Conservation (phyloP, 2,329 filamentous ascomycete species). For the Fusarium sp. region DNA sequence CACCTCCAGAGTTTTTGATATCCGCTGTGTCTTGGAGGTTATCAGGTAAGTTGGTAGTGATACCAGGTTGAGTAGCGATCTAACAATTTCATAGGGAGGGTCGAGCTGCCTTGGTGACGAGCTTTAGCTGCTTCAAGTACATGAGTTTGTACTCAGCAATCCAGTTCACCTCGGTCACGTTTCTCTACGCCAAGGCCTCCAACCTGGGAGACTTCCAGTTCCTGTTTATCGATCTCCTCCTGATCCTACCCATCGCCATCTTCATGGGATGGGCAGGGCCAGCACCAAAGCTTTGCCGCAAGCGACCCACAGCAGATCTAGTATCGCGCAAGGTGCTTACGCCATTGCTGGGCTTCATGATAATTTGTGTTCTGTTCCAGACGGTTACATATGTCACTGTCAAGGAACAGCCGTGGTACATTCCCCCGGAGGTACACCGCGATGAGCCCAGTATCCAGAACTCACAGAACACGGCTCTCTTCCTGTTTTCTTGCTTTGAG, state of each 20-base stretch:
- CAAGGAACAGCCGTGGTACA: conserved; percentile 82
- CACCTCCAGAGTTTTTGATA: conserved; percentile 94
- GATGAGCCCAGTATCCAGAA: conserved; percentile 87
- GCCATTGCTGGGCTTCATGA: conserved; percentile 87
- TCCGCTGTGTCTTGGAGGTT: conserved; percentile 90
- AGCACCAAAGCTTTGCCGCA: conserved; percentile 76
- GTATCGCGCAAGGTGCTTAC: conserved; percentile 92
- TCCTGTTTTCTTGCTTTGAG: conserved; percentile 90
- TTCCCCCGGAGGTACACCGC: conserved; percentile 76
- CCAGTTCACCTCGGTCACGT: conserved; percentile 96
- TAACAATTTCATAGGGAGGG: conserved; percentile 70
- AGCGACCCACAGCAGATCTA: conserved; percentile 88
- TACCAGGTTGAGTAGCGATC: background rate
- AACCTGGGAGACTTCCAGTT: conserved; percentile 99
- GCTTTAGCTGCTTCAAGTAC: conserved; percentile 99
- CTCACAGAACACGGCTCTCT: conserved; percentile 91
- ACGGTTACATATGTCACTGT: conserved; percentile 76
- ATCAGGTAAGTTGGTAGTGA: conserved; percentile 67
- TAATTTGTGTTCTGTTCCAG: conserved; percentile 80
- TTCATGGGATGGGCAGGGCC: conserved; percentile 99
- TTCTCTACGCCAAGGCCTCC: conserved; percentile 90
- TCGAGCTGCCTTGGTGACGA: conserved; percentile 92
- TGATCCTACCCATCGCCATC: conserved; percentile 95
- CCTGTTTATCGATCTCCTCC: conserved; percentile 88
- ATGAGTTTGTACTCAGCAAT: conserved; percentile 99